Conservation (phyloP, 495 filamentous ascomycete species). For the Penicilliopsis zonata region DNA sequence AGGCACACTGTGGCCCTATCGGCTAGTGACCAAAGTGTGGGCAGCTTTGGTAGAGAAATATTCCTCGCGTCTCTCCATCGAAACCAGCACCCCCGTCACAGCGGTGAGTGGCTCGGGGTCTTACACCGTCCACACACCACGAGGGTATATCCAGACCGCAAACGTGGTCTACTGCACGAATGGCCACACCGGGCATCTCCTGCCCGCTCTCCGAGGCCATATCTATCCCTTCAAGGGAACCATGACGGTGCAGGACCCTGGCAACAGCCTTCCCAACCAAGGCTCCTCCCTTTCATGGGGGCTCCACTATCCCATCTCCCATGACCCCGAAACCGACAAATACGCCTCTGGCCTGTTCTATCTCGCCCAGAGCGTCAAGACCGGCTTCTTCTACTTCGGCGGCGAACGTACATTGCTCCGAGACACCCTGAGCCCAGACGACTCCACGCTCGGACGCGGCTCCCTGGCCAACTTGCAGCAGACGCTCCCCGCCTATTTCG, state of each 20-base stretch:
- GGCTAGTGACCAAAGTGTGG: slow-evolving; percentile 56
- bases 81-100: slow-evolving; percentile 61
- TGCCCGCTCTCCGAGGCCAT: slow-evolving; percentile 53
- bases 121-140: slow-evolving; percentile 42
- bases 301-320: slow-evolving; percentile 17
- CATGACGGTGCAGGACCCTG: slow-evolving; percentile 54
- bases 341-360: slow-evolving; percentile 64
- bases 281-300: slow-evolving; percentile 18
- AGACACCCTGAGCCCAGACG: slow-evolving; percentile 38
- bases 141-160: slow-evolving; percentile 44
- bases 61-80: slow-evolving; percentile 50
- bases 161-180: slow-evolving; percentile 68
- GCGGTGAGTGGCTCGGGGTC: slow-evolving; percentile 7
- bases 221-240: slow-evolving; percentile 71
- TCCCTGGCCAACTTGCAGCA: slow-evolving; percentile 16
- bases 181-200: slow-evolving; percentile 61
- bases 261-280: slow-evolving; percentile 15
- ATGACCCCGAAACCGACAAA: slow-evolving; percentile 7
- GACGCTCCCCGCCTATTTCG: slow-evolving; percentile 25
- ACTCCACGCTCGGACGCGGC: slow-evolving; percentile 33
- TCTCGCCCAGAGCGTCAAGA: slow-evolving; percentile 51
- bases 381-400: slow-evolving; percentile 29
- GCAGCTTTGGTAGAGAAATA: slow-evolving; percentile 37
- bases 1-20: slow-evolving; percentile 66
- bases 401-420: slow-evolving; percentile 54